Conservation (phyloP, 1,284 basidiomycete genomes). For the Volvariella volvacea region DNA sequence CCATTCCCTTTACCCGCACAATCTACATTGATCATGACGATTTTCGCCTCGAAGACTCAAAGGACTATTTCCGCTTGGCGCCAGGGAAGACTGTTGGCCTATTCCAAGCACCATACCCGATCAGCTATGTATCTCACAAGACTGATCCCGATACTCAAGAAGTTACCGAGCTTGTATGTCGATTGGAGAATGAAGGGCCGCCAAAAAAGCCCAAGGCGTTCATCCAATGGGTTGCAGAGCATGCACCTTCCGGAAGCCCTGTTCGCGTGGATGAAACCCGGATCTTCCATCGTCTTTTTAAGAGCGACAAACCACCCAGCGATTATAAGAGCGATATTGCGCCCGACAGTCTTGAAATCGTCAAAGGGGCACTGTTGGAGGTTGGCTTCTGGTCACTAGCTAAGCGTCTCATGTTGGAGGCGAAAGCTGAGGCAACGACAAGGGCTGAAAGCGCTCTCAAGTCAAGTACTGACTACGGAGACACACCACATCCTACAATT, state of each 20-base stretch:
- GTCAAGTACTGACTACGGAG: constrained; percentile 29
- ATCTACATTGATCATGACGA: constrained; percentile 95
- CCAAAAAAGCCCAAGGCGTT: constrained; percentile 89
- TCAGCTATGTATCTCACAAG: constrained; percentile 89
- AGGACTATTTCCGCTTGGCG: constrained; percentile 96
- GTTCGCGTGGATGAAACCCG: constrained; percentile 86
- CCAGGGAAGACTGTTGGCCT: constrained; percentile 97
- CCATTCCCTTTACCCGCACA: constrained; percentile 83
- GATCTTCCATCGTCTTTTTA: constrained; percentile 92
- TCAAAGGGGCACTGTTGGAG: constrained; percentile 82
- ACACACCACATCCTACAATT: constrained; percentile 63
- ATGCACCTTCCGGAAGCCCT: constrained; percentile 72
- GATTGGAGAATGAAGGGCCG: constrained; percentile 64
- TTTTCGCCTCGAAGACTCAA: constrained; percentile 87
- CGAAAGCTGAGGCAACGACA: constrained; percentile 58
- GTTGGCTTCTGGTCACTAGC: constrained; percentile 86
- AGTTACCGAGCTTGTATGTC: constrained; percentile 76
- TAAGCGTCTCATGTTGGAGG: constrained; percentile 60
- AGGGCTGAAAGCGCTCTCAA: constrained; percentile 61
- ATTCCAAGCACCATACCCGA: constrained; percentile 91
- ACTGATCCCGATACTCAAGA: constrained; percentile 66
- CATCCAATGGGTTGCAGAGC: constrained; percentile 97
- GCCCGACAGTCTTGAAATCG: constrained; percentile 71
- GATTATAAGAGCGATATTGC: constrained; percentile 80
- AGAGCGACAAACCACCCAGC: constrained; percentile 84